Percentiles rank a stretch among this genome's conserved stretches.
Evolutionary conservation across 495 filamentous ascomycete genomes (phyloP).

Genomic region (Tuber melanosporum): DNA sequence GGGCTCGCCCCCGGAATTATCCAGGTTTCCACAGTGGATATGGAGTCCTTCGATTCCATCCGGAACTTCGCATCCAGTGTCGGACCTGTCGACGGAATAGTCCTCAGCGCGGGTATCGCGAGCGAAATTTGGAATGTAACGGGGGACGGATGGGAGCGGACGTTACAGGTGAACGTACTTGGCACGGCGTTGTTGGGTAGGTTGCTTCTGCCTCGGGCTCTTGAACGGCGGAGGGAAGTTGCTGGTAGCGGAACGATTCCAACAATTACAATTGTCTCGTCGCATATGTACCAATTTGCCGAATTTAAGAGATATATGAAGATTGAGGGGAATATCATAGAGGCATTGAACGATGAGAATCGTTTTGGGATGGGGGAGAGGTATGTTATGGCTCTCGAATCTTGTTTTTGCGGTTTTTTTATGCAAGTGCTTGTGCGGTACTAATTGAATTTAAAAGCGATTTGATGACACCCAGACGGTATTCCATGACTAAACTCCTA

Average conservation of each 20-base stretch:
- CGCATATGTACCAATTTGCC: slow-evolving; percentile 22
- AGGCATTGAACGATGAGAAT: slow-evolving; percentile 41
- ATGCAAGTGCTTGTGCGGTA: not conserved
- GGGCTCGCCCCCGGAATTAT: slow-evolving; percentile 38
- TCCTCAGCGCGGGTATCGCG: slow-evolving; percentile 48
- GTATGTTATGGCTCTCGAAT: not conserved
- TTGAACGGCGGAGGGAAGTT: not conserved
- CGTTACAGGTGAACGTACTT: slow-evolving; percentile 55
- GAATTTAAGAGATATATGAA: slow-evolving; percentile 43
- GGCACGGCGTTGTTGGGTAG: slow-evolving; percentile 52
- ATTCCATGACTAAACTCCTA: slow-evolving; percentile 52
- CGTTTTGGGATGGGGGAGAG: slow-evolving; percentile 13
- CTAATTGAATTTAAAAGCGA: not conserved
- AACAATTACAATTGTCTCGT: slow-evolving; percentile 11
- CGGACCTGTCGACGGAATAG: slow-evolving; percentile 45
- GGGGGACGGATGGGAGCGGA: slow-evolving; percentile 52
- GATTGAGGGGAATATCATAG: slow-evolving; percentile 42
- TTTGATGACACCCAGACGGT: slow-evolving; percentile 31
- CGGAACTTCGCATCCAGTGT: slow-evolving; percentile 45
- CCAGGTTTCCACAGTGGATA: slow-evolving; percentile 55
- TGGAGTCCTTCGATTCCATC: slow-evolving; percentile 49
- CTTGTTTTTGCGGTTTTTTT: not conserved
- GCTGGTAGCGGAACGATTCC: not conserved
- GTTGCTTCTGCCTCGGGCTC: slow-evolving; percentile 5
- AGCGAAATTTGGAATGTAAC: slow-evolving; percentile 20